Evolutionary conservation across 1,284 basidiomycete species (phyloP), one percentile per base, ranked within the genome.

Genomic region (Ustilago lituana): DNA sequence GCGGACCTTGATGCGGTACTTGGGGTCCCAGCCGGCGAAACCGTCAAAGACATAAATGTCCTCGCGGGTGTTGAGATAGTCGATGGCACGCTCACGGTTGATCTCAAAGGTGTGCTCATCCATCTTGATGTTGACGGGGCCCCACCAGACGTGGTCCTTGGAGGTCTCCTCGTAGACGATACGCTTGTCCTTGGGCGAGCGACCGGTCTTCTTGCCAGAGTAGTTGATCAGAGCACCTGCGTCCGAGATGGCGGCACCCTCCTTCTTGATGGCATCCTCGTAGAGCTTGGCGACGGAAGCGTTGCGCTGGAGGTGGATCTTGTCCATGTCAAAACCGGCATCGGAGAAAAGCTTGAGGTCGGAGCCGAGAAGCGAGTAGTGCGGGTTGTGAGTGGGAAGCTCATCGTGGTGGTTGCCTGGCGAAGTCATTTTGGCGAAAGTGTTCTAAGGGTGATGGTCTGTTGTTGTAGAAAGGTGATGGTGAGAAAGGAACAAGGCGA

Each of bases 111-210:
- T 98, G 87, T 98, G 86, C 78, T 82, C 92, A 82, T 97, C 95
- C 90, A 98, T 91, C 87, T 96, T 96, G 86, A 98, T 98, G 87
- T 99, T 99, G 79, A 99, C 94, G 51, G 93, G 91, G 40, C 96
- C 95, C 96, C 96, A 98, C 95, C 96, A 98, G 84, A 99, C 91
- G 74, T 98, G 89, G 83, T 98, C 94, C 84, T 94, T 97, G 85
- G 90, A 92, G 56, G 92, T 91, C 81, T 98, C 95, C 84, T 99
- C 95, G 83, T 88, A 98, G 82, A 99, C 96, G 79, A 99, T 98
- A 78, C 96, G 93, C 89, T 98, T 99, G 89, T 99, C 96, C 85
- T 98, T 98, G 68, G 96, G 95, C 78, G 89, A 91, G 55, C 96
- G 89, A 66, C 96, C 96, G 3, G 96, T 98, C 88, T 99, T 99